Evolutionary conservation across 140 eudicot species (phyloP), one percentile per base, ranked within the genome.

Genomic region (Senecio squalidus): DNA sequence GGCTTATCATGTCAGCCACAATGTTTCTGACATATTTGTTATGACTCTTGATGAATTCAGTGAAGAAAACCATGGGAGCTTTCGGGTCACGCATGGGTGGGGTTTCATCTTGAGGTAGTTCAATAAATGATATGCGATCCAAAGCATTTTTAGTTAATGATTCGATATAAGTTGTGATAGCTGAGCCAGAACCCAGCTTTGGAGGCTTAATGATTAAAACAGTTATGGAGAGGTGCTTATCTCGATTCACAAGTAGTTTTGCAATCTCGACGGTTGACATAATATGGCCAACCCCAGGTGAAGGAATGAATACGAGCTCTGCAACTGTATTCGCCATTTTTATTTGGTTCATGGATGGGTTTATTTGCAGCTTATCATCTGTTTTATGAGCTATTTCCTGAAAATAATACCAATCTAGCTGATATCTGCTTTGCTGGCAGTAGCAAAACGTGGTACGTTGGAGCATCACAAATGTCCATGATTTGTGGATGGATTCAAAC

Each of bases 201-300:
- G 39, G 66, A 39, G 66, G 16, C 2, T n/a, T 41, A 1, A 59
- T 59, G 25, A 59, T 20, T 14, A 59, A 36, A 9, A 23, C 25
- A 25, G 9, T 40, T 40, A 59, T 15, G 15, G 65, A 24, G 53
- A 59, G 66, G 3, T 47, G 11, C 40, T 59, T 21, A 9, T 59
- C 38, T 4, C 40, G 50, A 21, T 25, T 59, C 25, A 59, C 9
- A 23, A 59, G 53, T 9, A 55, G 7, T 55, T 30, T 31, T 8
- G 62, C 59, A 26, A 51, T 53, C 40, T 57, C 48, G 47, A 57
- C 24, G 23, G 64, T 13, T 9, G 64, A 58, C 15, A 39, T 33
- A 24, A 58, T 33, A 58, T 58, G 64, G 5, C 64, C 64, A 39
- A 58, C 5, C n/a, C 27, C 49, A n/a, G 64, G 64, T 6, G 49